Evolutionary conservation across 352 stramenopile genomes (phyloP), one percentile per base, ranked within the genome.

Genomic region (Globisporangium rhizosaccharum): DNA sequence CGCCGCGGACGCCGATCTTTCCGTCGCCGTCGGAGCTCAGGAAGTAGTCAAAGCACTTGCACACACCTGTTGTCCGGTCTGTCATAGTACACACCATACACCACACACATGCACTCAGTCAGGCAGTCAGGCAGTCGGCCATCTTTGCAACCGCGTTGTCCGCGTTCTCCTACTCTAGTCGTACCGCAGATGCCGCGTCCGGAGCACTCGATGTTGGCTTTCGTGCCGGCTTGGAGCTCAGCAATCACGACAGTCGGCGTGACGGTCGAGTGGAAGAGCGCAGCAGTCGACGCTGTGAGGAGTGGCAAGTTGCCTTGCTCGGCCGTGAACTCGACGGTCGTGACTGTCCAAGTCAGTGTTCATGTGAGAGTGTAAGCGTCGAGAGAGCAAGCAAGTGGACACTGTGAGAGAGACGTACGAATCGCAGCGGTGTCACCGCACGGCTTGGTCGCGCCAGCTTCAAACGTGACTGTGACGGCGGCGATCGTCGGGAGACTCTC

Each of bases 161-260:
- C 6, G 41, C 41, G 41, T 46, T n/a, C 12, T n/a, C n/a, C 7
- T 25, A 30, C 5, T 52, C 4, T 18, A 25, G 17, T 20, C 63
- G 45, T 66, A 88, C 96, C 87, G 61, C 85, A 94, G 25, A 79
- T 53, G 6, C 85, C 85, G 14, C 85, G 76, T 3, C 67, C 54
- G 1, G 77, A 89, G 60, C 85, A 94, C 67, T 92, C 83, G 47
- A 82, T 62, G 58, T 91, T 93, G 28, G 82, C 75, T 51, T 90
- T 94, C 10, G 83, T 91, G 48, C 85, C 85, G n/a, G 69, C 61
- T 7, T 77, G 67, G 3, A 68, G 46, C 61, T 87, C 66, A 8
- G 53, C 58, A 26, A 86, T 60, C 0, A 51, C 26, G 20, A 84
- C 42, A 5, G 70, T 63, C n/a, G 57, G 44, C n/a, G 71, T 59